A percentile compares a stretch with the other conserved stretches of the same genome.
phyloP scores from a whole-genome alignment of 208 protist species.

The Phytomonas serpens region DNA sequence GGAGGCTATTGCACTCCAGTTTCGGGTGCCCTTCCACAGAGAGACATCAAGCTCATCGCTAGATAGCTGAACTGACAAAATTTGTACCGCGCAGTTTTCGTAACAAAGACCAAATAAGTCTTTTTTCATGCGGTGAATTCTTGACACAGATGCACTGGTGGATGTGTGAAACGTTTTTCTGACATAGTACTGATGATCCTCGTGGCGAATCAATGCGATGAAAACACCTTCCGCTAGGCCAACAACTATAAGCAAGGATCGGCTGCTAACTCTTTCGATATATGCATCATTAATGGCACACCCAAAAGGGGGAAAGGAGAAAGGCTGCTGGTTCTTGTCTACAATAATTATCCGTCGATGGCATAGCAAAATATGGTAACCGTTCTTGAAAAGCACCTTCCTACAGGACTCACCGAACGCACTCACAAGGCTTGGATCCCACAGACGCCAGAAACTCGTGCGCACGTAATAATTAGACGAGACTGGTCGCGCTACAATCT shows the following conservation, averaged over 20 bases:
- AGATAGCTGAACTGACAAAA: slow-evolving; percentile 16
- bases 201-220: slow-evolving; percentile 24
- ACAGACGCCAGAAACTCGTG: not conserved
- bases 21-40: slow-evolving; percentile 9
- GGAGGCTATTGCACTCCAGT: slow-evolving; percentile 12
- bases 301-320: slow-evolving; percentile 55
- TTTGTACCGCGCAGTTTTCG: slow-evolving; percentile 45
- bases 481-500: not conserved
- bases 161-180: slow-evolving; percentile 19
- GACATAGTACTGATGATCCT: slow-evolving; percentile 10
- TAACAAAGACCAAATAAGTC: slow-evolving; percentile 54
- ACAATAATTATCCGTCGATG: slow-evolving; percentile 43
- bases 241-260: slow-evolving; percentile 34
- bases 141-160: slow-evolving; percentile 24
- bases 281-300: slow-evolving; percentile 39
- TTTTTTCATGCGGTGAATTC: slow-evolving; percentile 34
- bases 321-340: slow-evolving; percentile 19
- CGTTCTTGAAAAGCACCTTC: slow-evolving; percentile 15
- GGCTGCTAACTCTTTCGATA: slow-evolving; percentile 24
- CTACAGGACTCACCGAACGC: slow-evolving; percentile 3
- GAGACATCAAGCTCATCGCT: slow-evolving; percentile 14
- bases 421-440: not conserved
- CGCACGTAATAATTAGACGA: not conserved
- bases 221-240: slow-evolving; percentile 46
- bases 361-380: slow-evolving; percentile 37